Evolutionary conservation across 768 basidiomycete species (phyloP).

Genomic region (Clitopilus passeckerianus): DNA sequence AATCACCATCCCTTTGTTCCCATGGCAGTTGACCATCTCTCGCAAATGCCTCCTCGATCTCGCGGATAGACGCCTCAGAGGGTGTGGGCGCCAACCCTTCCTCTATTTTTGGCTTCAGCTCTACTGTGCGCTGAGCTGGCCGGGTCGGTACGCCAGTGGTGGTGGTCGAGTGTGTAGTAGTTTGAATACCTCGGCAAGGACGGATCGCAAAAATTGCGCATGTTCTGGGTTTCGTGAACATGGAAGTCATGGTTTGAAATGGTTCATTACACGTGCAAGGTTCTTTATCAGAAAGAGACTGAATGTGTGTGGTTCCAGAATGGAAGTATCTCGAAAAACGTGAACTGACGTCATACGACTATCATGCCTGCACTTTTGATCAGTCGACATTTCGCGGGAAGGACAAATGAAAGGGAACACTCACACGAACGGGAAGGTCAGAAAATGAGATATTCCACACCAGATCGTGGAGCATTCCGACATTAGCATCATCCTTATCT

Average conservation of each 20-base stretch:
- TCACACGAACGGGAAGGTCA: not conserved
- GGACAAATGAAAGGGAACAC: not conserved
- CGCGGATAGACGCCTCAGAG: not conserved
- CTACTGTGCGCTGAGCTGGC: not conserved
- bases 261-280: too few relatives aligned
- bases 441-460: not conserved
- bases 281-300: too few relatives aligned
- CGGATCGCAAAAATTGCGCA: too few relatives aligned
- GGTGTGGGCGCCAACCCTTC: not conserved
- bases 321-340: too few relatives aligned
- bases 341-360: not conserved
- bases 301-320: too few relatives aligned
- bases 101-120: not conserved
- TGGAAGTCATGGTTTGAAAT: too few relatives aligned
- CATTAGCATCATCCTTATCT: not conserved
- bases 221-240: too few relatives aligned
- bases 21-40: not conserved
- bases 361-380: not conserved
- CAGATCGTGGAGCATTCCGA: not conserved
- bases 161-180: too few relatives aligned
- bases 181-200: too few relatives aligned
- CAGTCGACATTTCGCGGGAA: not conserved
- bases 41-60: not conserved
- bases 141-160: too few relatives aligned
- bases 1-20: not conserved